Conservation (phyloP, 768 basidiomycete species). For the Hypholoma fasciculare region DNA sequence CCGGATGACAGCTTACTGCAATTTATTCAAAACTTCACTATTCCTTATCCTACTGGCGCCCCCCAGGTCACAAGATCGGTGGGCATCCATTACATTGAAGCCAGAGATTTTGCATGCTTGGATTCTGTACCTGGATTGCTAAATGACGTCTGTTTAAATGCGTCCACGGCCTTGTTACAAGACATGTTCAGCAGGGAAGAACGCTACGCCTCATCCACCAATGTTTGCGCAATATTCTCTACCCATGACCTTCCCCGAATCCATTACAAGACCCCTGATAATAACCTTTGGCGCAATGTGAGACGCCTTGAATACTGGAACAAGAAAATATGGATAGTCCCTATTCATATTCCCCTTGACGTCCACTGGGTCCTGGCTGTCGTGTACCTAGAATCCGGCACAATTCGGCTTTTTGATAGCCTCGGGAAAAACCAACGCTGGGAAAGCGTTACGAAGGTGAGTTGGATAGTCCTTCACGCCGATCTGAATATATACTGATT, state of each 20-base stretch:
- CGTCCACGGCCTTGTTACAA: slow-evolving; percentile 19
- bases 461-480: too few relatives aligned
- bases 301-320: slow-evolving; percentile 24
- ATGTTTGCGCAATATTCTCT: slow-evolving; percentile 13
- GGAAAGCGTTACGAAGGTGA: too few relatives aligned
- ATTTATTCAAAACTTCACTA: too few relatives aligned
- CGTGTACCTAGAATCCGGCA: neutral
- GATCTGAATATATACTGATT: too few relatives aligned
- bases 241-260: slow-evolving; percentile 17
- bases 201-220: neutral
- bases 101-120: slow-evolving; percentile 9
- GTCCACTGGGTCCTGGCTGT: slow-evolving; percentile 2
- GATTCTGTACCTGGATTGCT: slow-evolving; percentile 4
- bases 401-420: neutral
- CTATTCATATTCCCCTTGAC: slow-evolving; percentile 26
- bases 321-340: slow-evolving; percentile 34
- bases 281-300: slow-evolving; percentile 20
- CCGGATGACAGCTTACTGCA: too few relatives aligned
- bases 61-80: neutral
- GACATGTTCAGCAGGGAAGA: neutral
- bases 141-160: slow-evolving; percentile 27
- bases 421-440: neutral
- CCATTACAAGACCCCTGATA: slow-evolving; percentile 14
- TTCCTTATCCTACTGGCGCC: too few relatives aligned
- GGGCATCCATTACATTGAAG: neutral